Evolutionary conservation across 2,329 filamentous ascomycete species (phyloP).

Genomic region (Aschersonia sp.): DNA sequence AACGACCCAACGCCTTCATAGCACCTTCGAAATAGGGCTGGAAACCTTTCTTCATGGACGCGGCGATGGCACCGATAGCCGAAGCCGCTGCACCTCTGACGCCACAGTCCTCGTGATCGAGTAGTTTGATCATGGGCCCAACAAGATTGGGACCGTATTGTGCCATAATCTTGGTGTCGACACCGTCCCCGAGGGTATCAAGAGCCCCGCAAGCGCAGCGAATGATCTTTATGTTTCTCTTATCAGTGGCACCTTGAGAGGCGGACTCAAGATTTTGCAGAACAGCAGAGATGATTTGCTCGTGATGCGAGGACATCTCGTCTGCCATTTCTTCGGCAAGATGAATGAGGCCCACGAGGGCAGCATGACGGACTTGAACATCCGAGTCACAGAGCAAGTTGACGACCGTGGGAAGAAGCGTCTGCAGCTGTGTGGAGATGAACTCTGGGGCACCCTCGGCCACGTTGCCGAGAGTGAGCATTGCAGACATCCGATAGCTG

Average conservation of each 20-base stretch:
- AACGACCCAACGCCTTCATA: conserved; percentile 78
- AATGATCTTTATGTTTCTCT: conserved; percentile 72
- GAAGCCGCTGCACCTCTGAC: conserved; percentile 83
- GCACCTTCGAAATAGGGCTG: conserved; percentile 82
- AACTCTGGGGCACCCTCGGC: conserved; percentile 97
- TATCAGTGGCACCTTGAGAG: conserved; percentile 50
- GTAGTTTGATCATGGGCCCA: conserved; percentile 68
- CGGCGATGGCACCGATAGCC: conserved; percentile 81
- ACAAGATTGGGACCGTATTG: conserved; percentile 74
- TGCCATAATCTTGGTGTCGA: conserved; percentile 61
- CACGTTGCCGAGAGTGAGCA: conserved; percentile 82
- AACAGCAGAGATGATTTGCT: conserved; percentile 67
- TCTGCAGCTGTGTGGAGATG: conserved; percentile 79
- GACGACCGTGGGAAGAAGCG: conserved; percentile 74
- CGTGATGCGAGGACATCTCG: conserved; percentile 75
- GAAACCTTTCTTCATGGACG: conserved; percentile 70
- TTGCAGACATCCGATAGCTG: conserved; percentile 75
- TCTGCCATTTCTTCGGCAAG: conserved; percentile 88
- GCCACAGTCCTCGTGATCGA: conserved; percentile 72
- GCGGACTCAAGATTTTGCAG: conserved; percentile 82
- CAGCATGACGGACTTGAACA: conserved; percentile 69
- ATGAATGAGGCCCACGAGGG: conserved; percentile 75
- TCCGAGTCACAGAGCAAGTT: conserved; percentile 75
- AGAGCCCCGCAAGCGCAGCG: conserved; percentile 81
- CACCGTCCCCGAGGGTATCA: conserved; percentile 81